These are phyloP conservation scores for Centella asiatica DNA, from an alignment of 129 eudicot genomes.

Conservation along the genomic window DNA sequence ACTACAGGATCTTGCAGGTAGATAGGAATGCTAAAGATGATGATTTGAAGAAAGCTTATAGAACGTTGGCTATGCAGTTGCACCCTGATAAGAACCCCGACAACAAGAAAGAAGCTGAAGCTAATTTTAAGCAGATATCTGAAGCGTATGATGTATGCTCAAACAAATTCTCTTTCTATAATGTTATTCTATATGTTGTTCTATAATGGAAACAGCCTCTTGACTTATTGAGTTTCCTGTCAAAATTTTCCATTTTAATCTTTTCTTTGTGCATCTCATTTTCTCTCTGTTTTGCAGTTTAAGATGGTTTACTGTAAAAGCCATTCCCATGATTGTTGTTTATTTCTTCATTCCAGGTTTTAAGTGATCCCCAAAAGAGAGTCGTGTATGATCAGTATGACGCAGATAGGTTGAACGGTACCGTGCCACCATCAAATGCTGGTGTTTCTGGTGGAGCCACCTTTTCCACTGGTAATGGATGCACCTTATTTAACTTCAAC, in stretches of 20 bases:
- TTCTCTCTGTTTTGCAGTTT: background rate
- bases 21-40: slow-evolving; percentile 51
- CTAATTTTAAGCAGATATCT: slow-evolving; percentile 53
- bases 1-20: slow-evolving; percentile 45
- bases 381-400: slow-evolving; percentile 62
- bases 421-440: slow-evolving; percentile 62
- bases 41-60: slow-evolving; percentile 62
- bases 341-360: background rate
- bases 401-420: slow-evolving; percentile 59
- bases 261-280: background rate
- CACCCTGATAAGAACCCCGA: slow-evolving; percentile 65
- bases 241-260: no score
- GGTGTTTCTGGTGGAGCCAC: slow-evolving; percentile 39
- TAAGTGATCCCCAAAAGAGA: slow-evolving; percentile 62
- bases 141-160: slow-evolving; percentile 57
- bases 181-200: background rate
- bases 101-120: slow-evolving; percentile 55
- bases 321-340: background rate
- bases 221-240: no score
- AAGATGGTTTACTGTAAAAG: background rate
- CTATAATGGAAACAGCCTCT: no score
- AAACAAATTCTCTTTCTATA: background rate
- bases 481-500: slow-evolving; percentile 45
- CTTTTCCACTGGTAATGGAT: slow-evolving; percentile 43
- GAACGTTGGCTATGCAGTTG: slow-evolving; percentile 72